These are phyloP conservation scores for Jaapia argillacea DNA, from an alignment of 768 basidiomycete genomes.

Conservation along the genomic window DNA sequence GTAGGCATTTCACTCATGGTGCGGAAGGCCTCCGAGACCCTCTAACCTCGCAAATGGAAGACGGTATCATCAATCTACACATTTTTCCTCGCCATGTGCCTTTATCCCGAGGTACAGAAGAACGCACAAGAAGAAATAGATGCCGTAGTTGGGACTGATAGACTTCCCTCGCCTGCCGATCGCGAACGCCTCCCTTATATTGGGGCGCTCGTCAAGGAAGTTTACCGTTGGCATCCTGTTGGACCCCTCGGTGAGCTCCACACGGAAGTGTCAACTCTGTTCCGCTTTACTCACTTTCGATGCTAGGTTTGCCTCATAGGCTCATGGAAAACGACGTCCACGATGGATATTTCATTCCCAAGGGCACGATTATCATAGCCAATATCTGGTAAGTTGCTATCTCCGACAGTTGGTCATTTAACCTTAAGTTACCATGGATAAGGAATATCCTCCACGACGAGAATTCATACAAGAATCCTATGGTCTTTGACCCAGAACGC, in stretches of 20 bases:
- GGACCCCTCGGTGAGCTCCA: slow-evolving; percentile 2
- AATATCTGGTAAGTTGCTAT: slow-evolving; percentile 1
- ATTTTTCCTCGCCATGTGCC: slow-evolving; percentile 22
- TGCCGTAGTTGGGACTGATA: slow-evolving; percentile 17
- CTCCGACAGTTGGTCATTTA: too few relatives aligned
- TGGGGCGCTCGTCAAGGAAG: slow-evolving; percentile 8
- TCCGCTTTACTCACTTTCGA: background rate
- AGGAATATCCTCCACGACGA: slow-evolving; percentile 19
- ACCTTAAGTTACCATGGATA: too few relatives aligned
- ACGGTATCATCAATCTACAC: slow-evolving; percentile 18
- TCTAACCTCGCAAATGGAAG: too few relatives aligned
- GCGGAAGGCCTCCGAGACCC: background rate
- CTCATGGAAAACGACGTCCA: background rate
- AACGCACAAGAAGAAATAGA: slow-evolving; percentile 27
- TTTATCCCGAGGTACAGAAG: slow-evolving; percentile 19
- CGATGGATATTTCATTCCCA: background rate
- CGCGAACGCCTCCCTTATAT: slow-evolving; percentile 11
- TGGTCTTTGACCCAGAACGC: slow-evolving; percentile 19
- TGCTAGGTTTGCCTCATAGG: background rate
- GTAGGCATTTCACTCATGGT: background rate
- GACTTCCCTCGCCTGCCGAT: slow-evolving; percentile 24
- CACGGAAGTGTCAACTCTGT: background rate
- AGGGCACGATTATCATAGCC: background rate
- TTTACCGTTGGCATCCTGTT: slow-evolving; percentile 9
- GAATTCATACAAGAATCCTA: slow-evolving; percentile 15